phyloP scores from a whole-genome alignment of 305 asterid genomes.

The Lippia alba region DNA sequence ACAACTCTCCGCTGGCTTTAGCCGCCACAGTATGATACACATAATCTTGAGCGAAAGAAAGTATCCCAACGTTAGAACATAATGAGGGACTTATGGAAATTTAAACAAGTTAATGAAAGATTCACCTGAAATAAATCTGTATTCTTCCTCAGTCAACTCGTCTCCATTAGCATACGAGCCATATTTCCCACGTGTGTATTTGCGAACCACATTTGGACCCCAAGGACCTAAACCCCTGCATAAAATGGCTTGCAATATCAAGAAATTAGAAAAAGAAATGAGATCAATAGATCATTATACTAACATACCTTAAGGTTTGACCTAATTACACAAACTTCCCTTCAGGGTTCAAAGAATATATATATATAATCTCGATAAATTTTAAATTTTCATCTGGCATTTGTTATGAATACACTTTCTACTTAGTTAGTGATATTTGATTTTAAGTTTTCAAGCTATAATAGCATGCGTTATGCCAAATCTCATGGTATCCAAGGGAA shows the following conservation, averaged over 20 bases:
- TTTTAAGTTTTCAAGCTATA: too few relatives aligned
- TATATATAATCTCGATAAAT: too few relatives aligned
- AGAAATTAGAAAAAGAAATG: not conserved
- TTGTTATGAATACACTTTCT: too few relatives aligned
- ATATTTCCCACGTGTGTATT: slow-evolving; percentile 75
- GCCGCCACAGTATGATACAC: slow-evolving; percentile 89
- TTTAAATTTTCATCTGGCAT: too few relatives aligned
- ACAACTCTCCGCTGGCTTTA: slow-evolving; percentile 90
- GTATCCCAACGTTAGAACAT: slow-evolving; percentile 34
- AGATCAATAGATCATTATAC: not conserved
- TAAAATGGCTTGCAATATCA: slow-evolving; percentile 18
- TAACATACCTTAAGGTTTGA: too few relatives aligned
- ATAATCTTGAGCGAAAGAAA: slow-evolving; percentile 59
- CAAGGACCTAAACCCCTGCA: slow-evolving; percentile 89
- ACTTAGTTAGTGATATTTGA: too few relatives aligned
- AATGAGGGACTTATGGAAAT: slow-evolving; percentile 20
- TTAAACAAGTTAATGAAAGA: slow-evolving; percentile 16
- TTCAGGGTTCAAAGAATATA: too few relatives aligned
- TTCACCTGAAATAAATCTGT: slow-evolving; percentile 54
- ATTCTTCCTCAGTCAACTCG: slow-evolving; percentile 62
- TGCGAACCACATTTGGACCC: slow-evolving; percentile 82
- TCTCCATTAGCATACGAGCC: slow-evolving; percentile 58
- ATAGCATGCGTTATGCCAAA: too few relatives aligned
- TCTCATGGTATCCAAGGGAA: too few relatives aligned
- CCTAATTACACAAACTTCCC: too few relatives aligned